Evolutionary conservation across 108 stramenopile species (phyloP).

Genomic region (Pinguiococcus pyrenoidosus): DNA sequence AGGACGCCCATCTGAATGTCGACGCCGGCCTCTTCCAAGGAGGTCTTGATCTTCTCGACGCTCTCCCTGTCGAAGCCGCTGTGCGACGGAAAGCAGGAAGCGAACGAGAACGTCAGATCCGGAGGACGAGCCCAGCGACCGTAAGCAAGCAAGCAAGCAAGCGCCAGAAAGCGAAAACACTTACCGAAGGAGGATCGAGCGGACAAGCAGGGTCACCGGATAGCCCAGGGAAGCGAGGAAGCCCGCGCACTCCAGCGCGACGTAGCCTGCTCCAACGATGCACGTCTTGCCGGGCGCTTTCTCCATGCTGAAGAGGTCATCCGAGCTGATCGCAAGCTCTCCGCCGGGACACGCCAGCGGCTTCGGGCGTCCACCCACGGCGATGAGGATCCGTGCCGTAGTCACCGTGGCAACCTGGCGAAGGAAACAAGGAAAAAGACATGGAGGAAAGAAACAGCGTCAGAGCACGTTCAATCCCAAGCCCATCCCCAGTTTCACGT

Average conservation of each 20-base stretch:
- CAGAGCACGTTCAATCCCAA: too few species aligned
- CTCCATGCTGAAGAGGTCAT: constrained; percentile 84
- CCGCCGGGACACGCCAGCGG: constrained; percentile 30
- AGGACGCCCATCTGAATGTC: constrained; percentile 61
- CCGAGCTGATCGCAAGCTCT: constrained; percentile 80
- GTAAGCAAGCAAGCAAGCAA: neutral
- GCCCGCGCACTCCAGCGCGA: constrained; percentile 93
- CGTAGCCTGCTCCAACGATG: constrained; percentile 93
- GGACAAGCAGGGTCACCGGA: constrained; percentile 83
- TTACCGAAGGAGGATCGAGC: constrained; percentile 79
- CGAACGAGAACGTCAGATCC: too few species aligned
- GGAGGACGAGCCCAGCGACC: too few species aligned
- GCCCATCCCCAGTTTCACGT: too few species aligned
- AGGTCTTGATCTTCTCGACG: constrained; percentile 60
- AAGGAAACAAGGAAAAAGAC: too few species aligned
- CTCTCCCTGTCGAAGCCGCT: constrained; percentile 87
- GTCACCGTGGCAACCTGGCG: constrained; percentile 10
- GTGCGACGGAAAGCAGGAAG: too few species aligned
- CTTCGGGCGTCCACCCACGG: constrained; percentile 82
- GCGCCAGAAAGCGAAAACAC: neutral
- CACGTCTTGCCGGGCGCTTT: constrained; percentile 79
- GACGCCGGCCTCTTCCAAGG: constrained; percentile 71
- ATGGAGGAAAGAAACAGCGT: too few species aligned
- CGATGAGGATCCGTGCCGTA: constrained; percentile 70
- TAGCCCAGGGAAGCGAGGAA: constrained; percentile 77